phyloP scores from a whole-genome alignment of 352 stramenopile genomes.

The Phytopythium boreale region DNA sequence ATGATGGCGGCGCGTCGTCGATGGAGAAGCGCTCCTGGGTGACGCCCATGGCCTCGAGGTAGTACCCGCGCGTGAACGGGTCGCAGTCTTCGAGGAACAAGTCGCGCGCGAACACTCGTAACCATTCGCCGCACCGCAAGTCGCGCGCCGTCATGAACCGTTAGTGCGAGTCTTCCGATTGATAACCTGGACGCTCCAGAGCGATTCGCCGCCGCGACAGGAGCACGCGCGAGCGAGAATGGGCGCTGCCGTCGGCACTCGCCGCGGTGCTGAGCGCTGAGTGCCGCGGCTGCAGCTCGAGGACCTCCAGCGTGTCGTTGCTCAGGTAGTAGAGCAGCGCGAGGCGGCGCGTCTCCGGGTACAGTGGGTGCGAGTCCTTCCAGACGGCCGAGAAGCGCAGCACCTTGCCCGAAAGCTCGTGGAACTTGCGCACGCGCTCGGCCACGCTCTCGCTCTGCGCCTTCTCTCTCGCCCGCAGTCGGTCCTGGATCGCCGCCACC shows the following conservation, averaged over 20 bases:
- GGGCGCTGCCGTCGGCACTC: constrained; percentile 24
- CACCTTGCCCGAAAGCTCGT: constrained; percentile 80
- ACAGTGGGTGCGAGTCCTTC: constrained; percentile 88
- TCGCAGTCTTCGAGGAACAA: constrained; percentile 92
- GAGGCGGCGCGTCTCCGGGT: constrained; percentile 86
- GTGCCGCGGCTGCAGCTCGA: constrained; percentile 60
- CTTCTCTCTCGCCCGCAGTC: constrained; percentile 15
- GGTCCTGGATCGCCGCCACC: constrained; percentile 13
- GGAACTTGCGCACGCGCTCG: constrained; percentile 66
- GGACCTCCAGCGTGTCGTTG: constrained; percentile 91
- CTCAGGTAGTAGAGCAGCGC: constrained; percentile 91
- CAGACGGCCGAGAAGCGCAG: constrained; percentile 91
- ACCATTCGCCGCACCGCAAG: constrained; percentile 75
- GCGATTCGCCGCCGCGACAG: constrained; percentile 72
- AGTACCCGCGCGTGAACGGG: constrained; percentile 89
- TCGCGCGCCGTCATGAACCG: constrained; percentile 62
- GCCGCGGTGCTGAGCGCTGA: constrained; percentile 30
- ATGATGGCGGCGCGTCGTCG: not conserved
- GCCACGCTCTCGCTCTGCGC: constrained; percentile 48
- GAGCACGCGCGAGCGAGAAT: constrained; percentile 67
- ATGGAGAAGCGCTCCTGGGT: constrained; percentile 57
- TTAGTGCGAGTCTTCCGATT: not conserved
- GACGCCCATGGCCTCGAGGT: constrained; percentile 75
- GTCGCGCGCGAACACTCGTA: constrained; percentile 82
- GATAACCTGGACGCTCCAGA: constrained; percentile 12